Conservation (phyloP, 2,329 filamentous ascomycete genomes). For the Xenoacremonium recifei region DNA sequence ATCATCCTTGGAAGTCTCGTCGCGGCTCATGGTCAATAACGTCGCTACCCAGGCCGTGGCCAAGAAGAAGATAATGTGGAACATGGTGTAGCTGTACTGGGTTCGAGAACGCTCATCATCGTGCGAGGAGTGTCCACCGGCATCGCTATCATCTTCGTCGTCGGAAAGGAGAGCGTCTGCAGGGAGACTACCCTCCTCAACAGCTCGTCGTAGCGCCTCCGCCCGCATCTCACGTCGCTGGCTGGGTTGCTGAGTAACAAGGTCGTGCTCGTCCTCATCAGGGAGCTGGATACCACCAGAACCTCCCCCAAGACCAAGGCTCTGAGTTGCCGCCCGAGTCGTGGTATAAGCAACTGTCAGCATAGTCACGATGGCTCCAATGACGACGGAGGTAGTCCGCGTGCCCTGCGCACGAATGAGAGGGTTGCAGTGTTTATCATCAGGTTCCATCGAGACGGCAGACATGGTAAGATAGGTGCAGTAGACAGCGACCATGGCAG, state of each 20-base stretch:
- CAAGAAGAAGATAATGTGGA: conserved; percentile 97
- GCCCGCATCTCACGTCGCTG: conserved; percentile 87
- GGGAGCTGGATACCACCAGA: conserved; percentile 52
- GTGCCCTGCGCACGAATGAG: conserved; percentile 82
- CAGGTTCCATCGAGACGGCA: conserved; percentile 97
- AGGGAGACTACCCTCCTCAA: conserved; percentile 88
- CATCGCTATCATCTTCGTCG: conserved; percentile 65
- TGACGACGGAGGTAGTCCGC: conserved; percentile 83
- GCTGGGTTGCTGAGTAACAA: conserved; percentile 82
- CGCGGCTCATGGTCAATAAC: conserved; percentile 73
- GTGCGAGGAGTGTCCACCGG: conserved; percentile 60
- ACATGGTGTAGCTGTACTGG: conserved; percentile 94
- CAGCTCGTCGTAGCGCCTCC: conserved; percentile 84
- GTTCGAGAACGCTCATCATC: conserved; percentile 89
- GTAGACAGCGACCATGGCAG: conserved; percentile 95
- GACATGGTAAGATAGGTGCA: conserved; percentile 99
- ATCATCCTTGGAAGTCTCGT: conserved; percentile 56
- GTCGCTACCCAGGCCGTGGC: conserved; percentile 96
- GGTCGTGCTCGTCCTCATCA: conserved; percentile 79
- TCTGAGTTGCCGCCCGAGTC: conserved; percentile 91
- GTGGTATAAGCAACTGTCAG: conserved; percentile 97
- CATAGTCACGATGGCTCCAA: conserved; percentile 95
- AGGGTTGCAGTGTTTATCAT: conserved; percentile 91
- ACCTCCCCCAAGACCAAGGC: conserved; percentile 66
- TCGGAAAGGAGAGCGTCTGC: conserved; percentile 83